A percentile compares a stretch with the other conserved stretches of the same genome.
phyloP scores from a whole-genome alignment of 331 rosid genomes.

The Pyracantha coccinea region DNA sequence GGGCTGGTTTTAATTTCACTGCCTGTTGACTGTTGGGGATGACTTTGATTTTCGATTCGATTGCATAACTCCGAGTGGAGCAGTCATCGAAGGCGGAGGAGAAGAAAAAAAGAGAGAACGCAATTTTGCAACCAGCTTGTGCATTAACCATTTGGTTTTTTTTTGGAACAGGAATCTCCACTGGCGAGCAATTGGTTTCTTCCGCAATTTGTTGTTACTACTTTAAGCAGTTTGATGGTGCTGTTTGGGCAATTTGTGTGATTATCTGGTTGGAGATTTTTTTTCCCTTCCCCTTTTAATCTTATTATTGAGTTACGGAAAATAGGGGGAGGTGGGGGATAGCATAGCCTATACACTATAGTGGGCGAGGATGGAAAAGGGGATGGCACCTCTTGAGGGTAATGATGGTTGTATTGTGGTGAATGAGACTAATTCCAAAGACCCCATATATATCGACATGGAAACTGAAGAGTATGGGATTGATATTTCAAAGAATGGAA shows the following conservation, averaged over 20 bases:
- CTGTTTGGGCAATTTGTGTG: slow-evolving; percentile 12
- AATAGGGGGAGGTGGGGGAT: not conserved
- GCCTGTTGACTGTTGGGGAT: not conserved
- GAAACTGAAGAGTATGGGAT: slow-evolving; percentile 34
- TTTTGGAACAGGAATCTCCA: slow-evolving; percentile 13
- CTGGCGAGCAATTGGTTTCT: slow-evolving; percentile 1
- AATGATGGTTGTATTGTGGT: slow-evolving; percentile 14
- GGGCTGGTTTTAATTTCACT: not conserved
- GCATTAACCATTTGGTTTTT: slow-evolving; percentile 2
- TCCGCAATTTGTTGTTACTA: not conserved
- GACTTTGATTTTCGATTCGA: not conserved
- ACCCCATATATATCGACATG: slow-evolving; percentile 28
- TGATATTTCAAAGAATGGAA: slow-evolving; percentile 30
- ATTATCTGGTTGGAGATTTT: not conserved
- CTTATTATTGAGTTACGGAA: not conserved
- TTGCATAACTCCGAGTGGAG: slow-evolving; percentile 4
- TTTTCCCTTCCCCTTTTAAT: not conserved
- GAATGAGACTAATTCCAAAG: slow-evolving; percentile 17
- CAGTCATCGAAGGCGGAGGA: slow-evolving; percentile 1
- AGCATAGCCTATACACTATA: not conserved
- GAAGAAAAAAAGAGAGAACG: not conserved
- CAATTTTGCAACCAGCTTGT: slow-evolving; percentile 1
- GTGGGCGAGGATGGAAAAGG: slow-evolving; percentile 24
- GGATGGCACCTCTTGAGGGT: slow-evolving; percentile 20
- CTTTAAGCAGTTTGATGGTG: slow-evolving; percentile 5